A percentile compares a stretch with the other conserved stretches of the same genome.
Conservation (phyloP, 345 rosid species). For the Toxicodendron radicans region DNA sequence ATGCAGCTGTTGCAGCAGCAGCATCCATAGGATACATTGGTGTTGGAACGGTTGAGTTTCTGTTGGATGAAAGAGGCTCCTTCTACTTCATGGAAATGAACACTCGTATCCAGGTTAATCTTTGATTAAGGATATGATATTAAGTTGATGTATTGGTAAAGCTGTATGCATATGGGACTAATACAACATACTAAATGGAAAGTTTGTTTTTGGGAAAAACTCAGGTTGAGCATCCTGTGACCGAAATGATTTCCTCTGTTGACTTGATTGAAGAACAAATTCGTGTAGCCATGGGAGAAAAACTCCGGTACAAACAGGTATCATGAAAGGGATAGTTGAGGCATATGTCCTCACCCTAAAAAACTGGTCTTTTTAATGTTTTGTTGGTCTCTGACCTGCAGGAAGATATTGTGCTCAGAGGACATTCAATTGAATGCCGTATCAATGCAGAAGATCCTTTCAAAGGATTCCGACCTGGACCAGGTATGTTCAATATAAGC, state of each 20-base stretch:
- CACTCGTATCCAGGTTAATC: conserved; percentile 88
- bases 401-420: conserved; percentile 95
- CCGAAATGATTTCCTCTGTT: conserved; percentile 96
- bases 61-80: conserved; percentile 96
- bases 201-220: conserved; percentile 11
- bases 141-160: conserved; percentile 3
- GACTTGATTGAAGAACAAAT: conserved; percentile 99
- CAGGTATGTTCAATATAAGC: conserved; percentile 49
- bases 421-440: conserved; percentile 98
- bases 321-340: not conserved
- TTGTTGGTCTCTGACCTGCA: conserved; percentile 27
- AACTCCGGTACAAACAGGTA: conserved; percentile 87
- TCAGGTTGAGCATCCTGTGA: conserved; percentile 99
- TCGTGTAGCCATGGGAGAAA: conserved; percentile 94
- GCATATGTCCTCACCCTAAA: not conserved
- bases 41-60: conserved; percentile 96
- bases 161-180: not conserved
- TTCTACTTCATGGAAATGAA: conserved; percentile 99
- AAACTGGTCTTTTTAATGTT: not conserved
- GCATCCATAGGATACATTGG: conserved; percentile 98
- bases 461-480: conserved; percentile 96
- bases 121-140: not conserved
- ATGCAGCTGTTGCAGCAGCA: conserved; percentile 98
- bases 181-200: conserved; percentile 8
- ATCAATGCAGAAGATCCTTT: conserved; percentile 99